These are phyloP conservation scores for Cercospora canescens DNA, from an alignment of 2,329 filamentous ascomycete genomes.

Conservation along the genomic window DNA sequence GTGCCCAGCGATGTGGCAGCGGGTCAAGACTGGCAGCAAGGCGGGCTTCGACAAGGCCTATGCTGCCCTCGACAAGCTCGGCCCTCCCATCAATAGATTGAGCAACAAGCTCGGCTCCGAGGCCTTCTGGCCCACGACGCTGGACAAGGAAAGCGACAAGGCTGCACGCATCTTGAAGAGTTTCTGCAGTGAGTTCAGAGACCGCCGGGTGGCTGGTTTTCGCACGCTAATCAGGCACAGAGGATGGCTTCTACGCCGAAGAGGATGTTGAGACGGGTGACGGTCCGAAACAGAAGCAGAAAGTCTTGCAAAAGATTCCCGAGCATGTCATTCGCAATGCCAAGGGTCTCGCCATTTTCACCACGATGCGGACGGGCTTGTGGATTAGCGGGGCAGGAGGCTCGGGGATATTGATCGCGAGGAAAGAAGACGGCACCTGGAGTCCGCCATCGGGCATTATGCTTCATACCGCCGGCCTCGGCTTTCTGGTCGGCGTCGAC, in stretches of 20 bases:
- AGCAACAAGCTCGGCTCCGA: constrained; percentile 81
- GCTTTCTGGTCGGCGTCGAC: constrained; percentile 88
- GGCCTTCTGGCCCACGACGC: constrained; percentile 79
- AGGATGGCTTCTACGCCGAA: constrained; percentile 69
- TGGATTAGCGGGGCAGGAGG: constrained; percentile 92
- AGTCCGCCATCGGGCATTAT: constrained; percentile 88
- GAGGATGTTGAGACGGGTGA: constrained; percentile 48
- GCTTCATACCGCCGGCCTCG: constrained; percentile 83
- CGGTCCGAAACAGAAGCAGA: constrained; percentile 61
- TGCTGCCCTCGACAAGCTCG: constrained; percentile 64
- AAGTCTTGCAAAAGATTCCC: constrained; percentile 79
- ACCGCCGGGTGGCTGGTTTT: background rate
- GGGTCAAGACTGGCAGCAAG: constrained; percentile 58
- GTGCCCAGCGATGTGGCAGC: constrained; percentile 49
- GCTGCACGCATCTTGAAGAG: constrained; percentile 84
- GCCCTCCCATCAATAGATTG: constrained; percentile 72
- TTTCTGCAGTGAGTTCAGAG: constrained; percentile 71
- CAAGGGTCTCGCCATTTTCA: constrained; percentile 89
- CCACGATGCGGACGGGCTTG: constrained; percentile 88
- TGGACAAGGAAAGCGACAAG: constrained; percentile 90
- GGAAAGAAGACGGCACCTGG: constrained; percentile 85
- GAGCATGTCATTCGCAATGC: constrained; percentile 80
- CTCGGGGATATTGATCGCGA: constrained; percentile 80
- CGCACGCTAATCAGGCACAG: constrained; percentile 32
- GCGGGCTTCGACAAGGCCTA: constrained; percentile 75